Evolutionary conservation across 2,329 filamentous ascomycete species (phyloP).

Genomic region (Xylariaceae sp.): DNA sequence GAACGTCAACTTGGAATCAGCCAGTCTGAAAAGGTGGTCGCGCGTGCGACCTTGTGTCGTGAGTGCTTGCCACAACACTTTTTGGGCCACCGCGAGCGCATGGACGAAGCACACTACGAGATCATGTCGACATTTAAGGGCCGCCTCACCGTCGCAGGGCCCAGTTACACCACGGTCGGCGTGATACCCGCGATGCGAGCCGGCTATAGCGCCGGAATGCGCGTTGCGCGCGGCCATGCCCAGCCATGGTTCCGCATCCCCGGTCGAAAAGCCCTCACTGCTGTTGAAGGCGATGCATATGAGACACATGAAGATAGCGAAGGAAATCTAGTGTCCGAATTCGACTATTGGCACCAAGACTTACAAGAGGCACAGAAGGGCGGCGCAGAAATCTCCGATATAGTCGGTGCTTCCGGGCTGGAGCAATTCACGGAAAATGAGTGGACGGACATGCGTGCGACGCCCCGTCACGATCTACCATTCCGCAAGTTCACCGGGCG

Average conservation of each 20-base stretch:
- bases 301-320: background rate
- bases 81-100: slow-evolving; percentile 65
- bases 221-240: slow-evolving; percentile 29
- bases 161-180: slow-evolving; percentile 49
- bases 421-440: slow-evolving; percentile 21
- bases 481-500: slow-evolving; percentile 10
- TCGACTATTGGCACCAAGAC: slow-evolving; percentile 4
- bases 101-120: slow-evolving; percentile 52
- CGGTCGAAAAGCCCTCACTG: no score
- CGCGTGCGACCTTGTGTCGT: slow-evolving; percentile 51
- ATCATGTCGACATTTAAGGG: slow-evolving; percentile 54
- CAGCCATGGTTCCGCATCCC: slow-evolving; percentile 22
- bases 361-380: background rate
- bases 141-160: slow-evolving; percentile 57
- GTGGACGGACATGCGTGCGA: background rate
- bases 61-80: slow-evolving; percentile 89
- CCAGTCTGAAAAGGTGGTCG: slow-evolving; percentile 52
- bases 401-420: slow-evolving; percentile 26
- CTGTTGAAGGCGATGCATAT: no score
- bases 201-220: slow-evolving; percentile 40
- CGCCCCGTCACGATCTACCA: background rate
- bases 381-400: background rate
- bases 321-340: background rate
- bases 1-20: slow-evolving; percentile 69
- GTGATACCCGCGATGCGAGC: slow-evolving; percentile 48